A percentile compares a stretch with the other conserved stretches of the same genome.
Conservation (phyloP, 257 asterid species). For the Rauvolfia tetraphylla region DNA sequence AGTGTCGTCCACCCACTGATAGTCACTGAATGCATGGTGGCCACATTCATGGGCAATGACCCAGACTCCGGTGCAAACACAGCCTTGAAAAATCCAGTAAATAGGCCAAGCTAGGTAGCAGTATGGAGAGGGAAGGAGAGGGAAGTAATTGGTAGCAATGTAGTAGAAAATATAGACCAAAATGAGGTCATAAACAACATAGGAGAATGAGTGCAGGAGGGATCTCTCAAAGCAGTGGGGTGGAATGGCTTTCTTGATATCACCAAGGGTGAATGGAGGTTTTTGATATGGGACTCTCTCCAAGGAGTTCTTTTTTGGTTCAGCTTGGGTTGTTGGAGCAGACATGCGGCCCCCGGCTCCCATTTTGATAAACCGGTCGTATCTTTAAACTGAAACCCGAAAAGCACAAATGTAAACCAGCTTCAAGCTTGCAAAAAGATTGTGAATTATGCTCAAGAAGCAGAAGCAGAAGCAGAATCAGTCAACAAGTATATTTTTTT, state of each 20-base stretch:
- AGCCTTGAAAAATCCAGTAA: constrained; percentile 54
- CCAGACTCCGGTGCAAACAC: constrained; percentile 66
- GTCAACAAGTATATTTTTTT: neutral
- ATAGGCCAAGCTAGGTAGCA: constrained; percentile 47
- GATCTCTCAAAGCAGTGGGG: constrained; percentile 71
- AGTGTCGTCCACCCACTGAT: constrained; percentile 61
- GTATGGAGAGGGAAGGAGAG: constrained; percentile 39
- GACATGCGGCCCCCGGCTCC: constrained; percentile 72
- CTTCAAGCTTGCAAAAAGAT: neutral
- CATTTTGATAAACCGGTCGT: constrained; percentile 24
- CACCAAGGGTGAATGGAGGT: constrained; percentile 64
- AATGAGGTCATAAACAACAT: constrained; percentile 47
- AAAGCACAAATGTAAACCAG: neutral
- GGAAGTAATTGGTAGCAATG: constrained; percentile 44
- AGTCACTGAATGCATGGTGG: constrained; percentile 71
- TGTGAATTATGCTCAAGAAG: neutral
- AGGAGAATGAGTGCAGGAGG: constrained; percentile 47
- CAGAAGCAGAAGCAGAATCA: neutral
- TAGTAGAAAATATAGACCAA: constrained; percentile 42
- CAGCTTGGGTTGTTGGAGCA: constrained; percentile 22
- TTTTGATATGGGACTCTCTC: constrained; percentile 47
- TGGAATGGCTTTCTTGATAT: constrained; percentile 65
- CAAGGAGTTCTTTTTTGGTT: constrained; percentile 24
- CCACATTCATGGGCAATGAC: constrained; percentile 74
- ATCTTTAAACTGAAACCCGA: constrained; percentile 2